These are phyloP conservation scores for Harringtonia aguacate DNA, from an alignment of 2,329 filamentous ascomycete genomes.

Conservation along the genomic window DNA sequence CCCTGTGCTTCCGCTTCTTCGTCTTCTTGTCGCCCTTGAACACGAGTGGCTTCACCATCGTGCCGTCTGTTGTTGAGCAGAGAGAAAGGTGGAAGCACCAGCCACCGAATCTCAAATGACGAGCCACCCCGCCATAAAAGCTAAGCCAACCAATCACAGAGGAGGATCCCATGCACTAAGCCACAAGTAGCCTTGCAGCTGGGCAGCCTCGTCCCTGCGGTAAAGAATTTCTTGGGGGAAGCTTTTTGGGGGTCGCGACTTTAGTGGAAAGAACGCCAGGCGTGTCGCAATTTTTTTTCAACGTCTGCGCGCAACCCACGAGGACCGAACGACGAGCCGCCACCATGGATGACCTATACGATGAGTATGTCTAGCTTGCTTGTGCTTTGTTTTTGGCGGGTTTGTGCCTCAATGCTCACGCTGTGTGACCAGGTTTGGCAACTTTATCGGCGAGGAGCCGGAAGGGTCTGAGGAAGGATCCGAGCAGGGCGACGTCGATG, in stretches of 20 bases:
- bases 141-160: not conserved
- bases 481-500: constrained; percentile 56
- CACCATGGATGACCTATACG: constrained; percentile 83
- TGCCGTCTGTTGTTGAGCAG: not conserved
- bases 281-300: too few relatives aligned
- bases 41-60: constrained; percentile 77
- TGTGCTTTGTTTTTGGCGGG: not conserved
- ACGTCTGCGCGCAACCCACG: not conserved
- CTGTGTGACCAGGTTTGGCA: constrained; percentile 67
- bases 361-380: constrained; percentile 53
- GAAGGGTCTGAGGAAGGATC: constrained; percentile 80
- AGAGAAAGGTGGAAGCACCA: too few relatives aligned
- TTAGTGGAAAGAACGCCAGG: not conserved
- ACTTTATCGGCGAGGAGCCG: constrained; percentile 90
- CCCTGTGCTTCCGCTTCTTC: constrained; percentile 77
- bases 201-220: constrained; percentile 1
- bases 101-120: not conserved
- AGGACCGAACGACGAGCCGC: not conserved
- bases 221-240: constrained; percentile 1
- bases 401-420: constrained; percentile 13
- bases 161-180: not conserved
- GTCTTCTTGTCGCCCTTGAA: constrained; percentile 98
- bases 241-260: not conserved
- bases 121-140: not conserved
- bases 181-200: constrained; percentile 1